phyloP scores from a whole-genome alignment of 495 filamentous ascomycete species.

The Aspergillus asperescens region DNA sequence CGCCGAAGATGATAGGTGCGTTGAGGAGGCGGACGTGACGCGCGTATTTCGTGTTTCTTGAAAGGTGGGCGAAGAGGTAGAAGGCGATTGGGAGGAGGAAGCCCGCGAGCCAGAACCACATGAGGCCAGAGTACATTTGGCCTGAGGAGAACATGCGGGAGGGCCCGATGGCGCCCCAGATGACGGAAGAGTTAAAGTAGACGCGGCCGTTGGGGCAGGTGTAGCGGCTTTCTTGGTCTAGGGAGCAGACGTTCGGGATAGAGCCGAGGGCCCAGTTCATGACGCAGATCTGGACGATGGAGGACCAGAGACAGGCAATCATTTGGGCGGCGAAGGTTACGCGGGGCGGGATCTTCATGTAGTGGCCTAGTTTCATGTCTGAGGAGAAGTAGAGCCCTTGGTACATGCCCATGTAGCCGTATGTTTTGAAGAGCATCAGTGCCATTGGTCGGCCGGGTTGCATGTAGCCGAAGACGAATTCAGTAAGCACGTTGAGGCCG shows the following conservation, averaged over 20 bases:
- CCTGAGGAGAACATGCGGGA: constrained; percentile 48
- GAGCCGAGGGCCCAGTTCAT: constrained; percentile 57
- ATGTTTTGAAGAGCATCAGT: constrained; percentile 64
- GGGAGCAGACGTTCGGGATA: constrained; percentile 49
- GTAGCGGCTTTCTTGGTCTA: constrained; percentile 49
- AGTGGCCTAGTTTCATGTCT: constrained; percentile 55
- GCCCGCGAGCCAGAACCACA: constrained; percentile 50
- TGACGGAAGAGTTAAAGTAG: constrained; percentile 54
- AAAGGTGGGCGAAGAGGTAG: constrained; percentile 42
- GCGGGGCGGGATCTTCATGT: constrained; percentile 61
- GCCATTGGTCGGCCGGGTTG: constrained; percentile 55
- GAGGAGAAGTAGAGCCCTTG: constrained; percentile 50
- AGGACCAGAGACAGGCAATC: constrained; percentile 50
- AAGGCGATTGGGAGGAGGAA: constrained; percentile 42
- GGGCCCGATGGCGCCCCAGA: constrained; percentile 52
- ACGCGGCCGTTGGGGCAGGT: constrained; percentile 57
- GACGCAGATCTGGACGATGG: constrained; percentile 53
- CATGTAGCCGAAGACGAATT: constrained; percentile 62
- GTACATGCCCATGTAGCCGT: constrained; percentile 53
- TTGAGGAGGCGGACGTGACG: constrained; percentile 38
- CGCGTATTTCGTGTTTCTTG: constrained; percentile 4
- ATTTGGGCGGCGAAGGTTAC: constrained; percentile 56
- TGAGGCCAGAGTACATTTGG: constrained; percentile 40
- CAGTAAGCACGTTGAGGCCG: constrained; percentile 54
- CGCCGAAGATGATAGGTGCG: constrained; percentile 47